Evolutionary conservation across 352 stramenopile genomes (phyloP).

Genomic region (Globisporangium nagaii): DNA sequence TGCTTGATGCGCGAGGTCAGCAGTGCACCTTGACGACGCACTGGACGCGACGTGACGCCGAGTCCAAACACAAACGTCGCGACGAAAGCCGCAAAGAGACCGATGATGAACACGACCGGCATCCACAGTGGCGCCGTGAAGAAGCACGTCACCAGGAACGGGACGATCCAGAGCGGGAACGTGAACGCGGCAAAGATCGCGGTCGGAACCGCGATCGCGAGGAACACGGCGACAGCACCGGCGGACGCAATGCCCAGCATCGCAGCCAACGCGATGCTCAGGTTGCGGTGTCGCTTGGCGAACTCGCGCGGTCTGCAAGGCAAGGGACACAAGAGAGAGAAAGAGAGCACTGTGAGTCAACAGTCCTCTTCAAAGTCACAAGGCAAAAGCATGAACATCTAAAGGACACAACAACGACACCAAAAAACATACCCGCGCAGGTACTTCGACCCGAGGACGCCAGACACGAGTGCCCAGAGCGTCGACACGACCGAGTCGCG

Average conservation of each 20-base stretch:
- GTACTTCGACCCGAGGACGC: constrained; percentile 31
- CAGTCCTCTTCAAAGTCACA: no score
- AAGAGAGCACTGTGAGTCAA: no score
- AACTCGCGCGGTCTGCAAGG: constrained; percentile 46
- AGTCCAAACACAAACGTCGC: constrained; percentile 69
- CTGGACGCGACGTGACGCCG: constrained; percentile 62
- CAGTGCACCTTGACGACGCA: constrained; percentile 71
- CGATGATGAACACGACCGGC: constrained; percentile 55
- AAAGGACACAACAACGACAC: no score
- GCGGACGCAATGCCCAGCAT: constrained; percentile 48
- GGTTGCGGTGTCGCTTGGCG: constrained; percentile 70
- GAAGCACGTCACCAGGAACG: constrained; percentile 66
- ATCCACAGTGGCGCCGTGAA: constrained; percentile 81
- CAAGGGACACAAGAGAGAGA: not conserved
- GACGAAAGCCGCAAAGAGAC: constrained; percentile 59
- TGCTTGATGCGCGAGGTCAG: constrained; percentile 79
- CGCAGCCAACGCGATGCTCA: constrained; percentile 53
- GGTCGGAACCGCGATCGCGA: constrained; percentile 66
- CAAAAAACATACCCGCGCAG: constrained; percentile 24
- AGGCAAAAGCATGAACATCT: no score
- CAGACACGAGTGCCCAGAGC: constrained; percentile 35
- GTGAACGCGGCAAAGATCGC: constrained; percentile 67
- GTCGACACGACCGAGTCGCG: constrained; percentile 58
- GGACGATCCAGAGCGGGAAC: constrained; percentile 82
- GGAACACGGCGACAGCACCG: constrained; percentile 47